Evolutionary conservation across 768 basidiomycete genomes (phyloP), one percentile per base, ranked within the genome.

Genomic region (Lactifluus subvellereus): DNA sequence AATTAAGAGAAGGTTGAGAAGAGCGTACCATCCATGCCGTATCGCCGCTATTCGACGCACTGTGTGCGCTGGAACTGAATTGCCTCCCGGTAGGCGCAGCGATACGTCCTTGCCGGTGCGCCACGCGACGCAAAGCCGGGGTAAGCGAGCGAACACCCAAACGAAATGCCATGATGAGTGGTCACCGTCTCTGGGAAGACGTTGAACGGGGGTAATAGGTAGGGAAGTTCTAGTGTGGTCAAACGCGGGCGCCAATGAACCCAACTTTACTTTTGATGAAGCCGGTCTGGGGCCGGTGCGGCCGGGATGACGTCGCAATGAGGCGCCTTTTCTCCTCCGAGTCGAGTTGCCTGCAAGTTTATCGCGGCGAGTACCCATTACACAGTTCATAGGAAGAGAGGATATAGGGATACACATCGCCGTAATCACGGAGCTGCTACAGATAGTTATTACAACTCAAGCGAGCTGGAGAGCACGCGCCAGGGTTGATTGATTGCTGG

Each of bases 1-100:
- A 14, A 20, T 11, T 32, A 42, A 22, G 43, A 14, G 30, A 48
- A 18, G 14, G 2, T 1, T 37, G n/a, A 27, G 30, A 18, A 35
- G 7, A 51, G 43, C 64, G 42, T 54, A 67, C 67, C 9, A 62
- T 54, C 67, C 67, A 67, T 11, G 57, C n/a, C 30, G 40, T 67
- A 38, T 67, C 67, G 10, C 53, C 18, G 35, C 55, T 50, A 16
- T 35, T 33, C n/a, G 59, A n/a, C 33, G 60, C 40, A 45, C 27
- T 49, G 22, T 67, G 55, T 45, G 66, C 38, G 35, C 27, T 33
- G n/a, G 66, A 54, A 38, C 59, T 66, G 40, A 66, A 58, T 37
- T 53, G 59, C 56, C 60, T 27, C 27, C 27, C 27, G 27, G 27
- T 57, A 30, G 50, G 60, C 20, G 57, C 40, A 38, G 37, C 27